Base-by-base conservation (phyloP, 257 asterid genomes). In the Plantago elongata region DNA sequence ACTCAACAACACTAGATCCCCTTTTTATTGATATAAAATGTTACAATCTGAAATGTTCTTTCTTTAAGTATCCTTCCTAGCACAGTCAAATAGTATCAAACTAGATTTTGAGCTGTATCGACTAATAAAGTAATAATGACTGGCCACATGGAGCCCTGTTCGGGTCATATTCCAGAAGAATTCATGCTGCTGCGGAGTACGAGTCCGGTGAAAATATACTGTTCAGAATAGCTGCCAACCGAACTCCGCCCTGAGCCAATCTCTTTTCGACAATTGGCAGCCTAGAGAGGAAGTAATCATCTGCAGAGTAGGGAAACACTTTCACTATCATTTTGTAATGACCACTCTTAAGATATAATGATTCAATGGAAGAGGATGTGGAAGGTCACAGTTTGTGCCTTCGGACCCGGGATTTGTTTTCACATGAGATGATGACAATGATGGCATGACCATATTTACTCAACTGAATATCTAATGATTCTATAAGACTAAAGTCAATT, bases 221-320 rank as follows among this genome's bases (percentile, higher is more conserved):
- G 81, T 92, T 92, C 64, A 92, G 96, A 68, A 85, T 68, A 52
- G 84, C 83, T 15, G 96, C 99, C 86, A 92, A 81, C 16, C 99
- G 94, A 62, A 92, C 74, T 61, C 89, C 99, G 46, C 84, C 61
- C 72, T 81, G 81, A 22, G 95, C 95, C 63, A 92, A 69, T 75
- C 91, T 79, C 72, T 74, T 71, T 87, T 86, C 96, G 52, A 92
- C 94, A 34, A 92, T 66, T 0, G 99, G 99, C 77, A 82, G 78
- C 49, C 99, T 87, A 13, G 96, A 75, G 62, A 67, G 74, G 74
- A 92, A 92, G 76, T 92, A 89, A 45, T 84, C 97, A 12, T 92
- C 99, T 92, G 74, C 51, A 54, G 43, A 5, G 6, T 54, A 9
- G 14, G 29, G n/a, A 34, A 34, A 34, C 5, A 7, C 40, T 4